Evolutionary conservation across 345 rosid species (phyloP).

Genomic region (Ceriops zippeliana): DNA sequence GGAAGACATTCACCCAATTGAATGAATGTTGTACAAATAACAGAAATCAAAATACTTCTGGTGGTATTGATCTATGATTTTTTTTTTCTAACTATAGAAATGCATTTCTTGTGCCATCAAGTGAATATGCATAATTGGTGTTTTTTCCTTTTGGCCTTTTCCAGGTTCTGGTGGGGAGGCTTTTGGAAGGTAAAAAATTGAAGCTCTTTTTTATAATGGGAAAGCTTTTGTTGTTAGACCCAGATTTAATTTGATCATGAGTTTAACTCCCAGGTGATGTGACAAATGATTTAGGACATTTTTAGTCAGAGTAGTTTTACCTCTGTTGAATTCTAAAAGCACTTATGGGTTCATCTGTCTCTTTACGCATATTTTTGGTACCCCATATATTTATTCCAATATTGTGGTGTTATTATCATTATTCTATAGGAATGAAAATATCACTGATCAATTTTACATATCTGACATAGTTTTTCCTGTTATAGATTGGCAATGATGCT

Average conservation of each 20-base stretch:
- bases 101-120: background rate
- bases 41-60: too few species aligned
- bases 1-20: too few species aligned
- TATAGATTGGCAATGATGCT: slow-evolving; percentile 83
- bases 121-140: slow-evolving; percentile 9
- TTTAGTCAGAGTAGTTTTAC: background rate
- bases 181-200: slow-evolving; percentile 82
- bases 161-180: slow-evolving; percentile 99
- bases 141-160: slow-evolving; percentile 21
- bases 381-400: too few species aligned
- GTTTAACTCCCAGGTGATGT: background rate
- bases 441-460: background rate
- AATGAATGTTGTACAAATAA: too few species aligned
- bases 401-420: too few species aligned
- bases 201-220: too few species aligned
- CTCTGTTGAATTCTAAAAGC: too few species aligned
- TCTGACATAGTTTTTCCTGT: slow-evolving; percentile 14
- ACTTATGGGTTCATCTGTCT: too few species aligned
- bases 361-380: too few species aligned
- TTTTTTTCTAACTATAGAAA: background rate
- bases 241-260: background rate
- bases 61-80: too few species aligned
- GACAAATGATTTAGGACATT: background rate
- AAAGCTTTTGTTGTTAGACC: slow-evolving; percentile 8
- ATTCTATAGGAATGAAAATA: background rate